Conservation (phyloP, 192 early-diverging fungal species). For the Mortierella claussenii region DNA sequence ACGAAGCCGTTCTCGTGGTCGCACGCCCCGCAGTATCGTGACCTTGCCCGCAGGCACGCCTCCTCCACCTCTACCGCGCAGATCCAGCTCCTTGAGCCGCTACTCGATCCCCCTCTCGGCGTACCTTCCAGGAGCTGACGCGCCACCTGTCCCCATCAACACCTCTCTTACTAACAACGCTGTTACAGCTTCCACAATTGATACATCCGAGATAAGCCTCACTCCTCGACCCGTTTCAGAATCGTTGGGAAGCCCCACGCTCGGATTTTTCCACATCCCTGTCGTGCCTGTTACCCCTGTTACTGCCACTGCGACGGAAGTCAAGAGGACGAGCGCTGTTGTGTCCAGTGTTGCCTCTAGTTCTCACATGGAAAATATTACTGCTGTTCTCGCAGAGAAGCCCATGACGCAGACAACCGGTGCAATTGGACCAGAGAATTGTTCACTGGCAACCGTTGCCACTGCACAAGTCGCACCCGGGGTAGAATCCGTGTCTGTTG, state of each 20-base stretch:
- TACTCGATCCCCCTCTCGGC: slow-evolving; percentile 36
- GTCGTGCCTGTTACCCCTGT: not conserved
- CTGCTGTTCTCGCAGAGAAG: not conserved
- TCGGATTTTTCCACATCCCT: slow-evolving; percentile 33
- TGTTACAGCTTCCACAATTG: too few species aligned
- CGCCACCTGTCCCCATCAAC: slow-evolving; percentile 38
- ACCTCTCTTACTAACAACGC: not conserved
- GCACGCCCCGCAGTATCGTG: slow-evolving; percentile 28
- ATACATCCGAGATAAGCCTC: not conserved
- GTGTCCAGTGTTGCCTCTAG: not conserved
- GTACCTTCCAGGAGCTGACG: slow-evolving; percentile 32
- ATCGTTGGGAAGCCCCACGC: slow-evolving; percentile 28
- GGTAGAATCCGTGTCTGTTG: not conserved
- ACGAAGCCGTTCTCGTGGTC: slow-evolving; percentile 29
- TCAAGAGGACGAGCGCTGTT: too few species aligned
- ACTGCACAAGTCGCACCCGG: not conserved
- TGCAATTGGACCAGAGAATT: not conserved
- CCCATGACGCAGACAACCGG: not conserved
- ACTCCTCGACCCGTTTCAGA: not conserved
- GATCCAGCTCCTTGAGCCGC: slow-evolving; percentile 38
- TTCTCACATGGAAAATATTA: not conserved
- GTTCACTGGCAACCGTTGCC: not conserved
- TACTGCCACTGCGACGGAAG: not conserved
- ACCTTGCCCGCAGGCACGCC: slow-evolving; percentile 31
- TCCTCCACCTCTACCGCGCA: slow-evolving; percentile 40